Percentiles rank a stretch among this genome's conserved stretches.
These are phyloP conservation scores for Staphylotrichum longicolle DNA, from an alignment of 495 filamentous ascomycete species.

Conservation along the genomic window DNA sequence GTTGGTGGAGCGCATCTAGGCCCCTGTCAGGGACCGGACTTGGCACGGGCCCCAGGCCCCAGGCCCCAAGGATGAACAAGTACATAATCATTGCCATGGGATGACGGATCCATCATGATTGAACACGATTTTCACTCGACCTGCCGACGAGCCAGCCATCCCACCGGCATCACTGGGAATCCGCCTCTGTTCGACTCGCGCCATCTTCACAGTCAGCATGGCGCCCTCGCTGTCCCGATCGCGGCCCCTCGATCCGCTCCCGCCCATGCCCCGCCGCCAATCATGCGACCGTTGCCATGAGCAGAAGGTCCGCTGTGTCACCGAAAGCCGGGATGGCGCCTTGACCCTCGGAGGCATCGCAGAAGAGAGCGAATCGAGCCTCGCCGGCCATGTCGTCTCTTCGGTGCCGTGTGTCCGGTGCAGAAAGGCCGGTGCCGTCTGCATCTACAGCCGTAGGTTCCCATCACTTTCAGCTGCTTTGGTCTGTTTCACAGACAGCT, in stretches of 20 bases:
- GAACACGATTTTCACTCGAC: too few species aligned
- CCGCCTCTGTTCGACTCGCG: too few species aligned
- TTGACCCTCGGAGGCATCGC: conserved; percentile 14
- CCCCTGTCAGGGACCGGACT: too few species aligned
- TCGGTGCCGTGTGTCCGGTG: conserved; percentile 24
- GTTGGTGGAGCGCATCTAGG: too few species aligned
- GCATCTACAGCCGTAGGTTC: conserved; percentile 28
- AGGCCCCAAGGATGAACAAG: too few species aligned
- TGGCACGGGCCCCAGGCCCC: too few species aligned
- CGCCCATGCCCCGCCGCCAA: conserved; percentile 29
- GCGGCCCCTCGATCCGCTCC: conserved; percentile 3
- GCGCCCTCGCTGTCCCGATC: background rate
- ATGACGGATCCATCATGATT: too few species aligned
- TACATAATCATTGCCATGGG: too few species aligned
- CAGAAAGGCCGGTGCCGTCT: conserved; percentile 24
- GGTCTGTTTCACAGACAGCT: background rate
- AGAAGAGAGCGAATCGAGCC: conserved; percentile 14
- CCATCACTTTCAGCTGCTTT: background rate
- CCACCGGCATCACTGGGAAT: too few species aligned
- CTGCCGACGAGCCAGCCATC: too few species aligned
- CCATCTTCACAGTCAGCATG: background rate
- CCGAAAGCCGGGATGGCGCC: conserved; percentile 14
- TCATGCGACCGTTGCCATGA: conserved; percentile 31
- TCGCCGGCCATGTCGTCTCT: conserved; percentile 14
- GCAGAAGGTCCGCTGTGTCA: conserved; percentile 30